Percentiles rank a stretch among this genome's conserved stretches.
These are phyloP conservation scores for Hericium alpestre DNA, from an alignment of 768 basidiomycete genomes.

Conservation along the genomic window DNA sequence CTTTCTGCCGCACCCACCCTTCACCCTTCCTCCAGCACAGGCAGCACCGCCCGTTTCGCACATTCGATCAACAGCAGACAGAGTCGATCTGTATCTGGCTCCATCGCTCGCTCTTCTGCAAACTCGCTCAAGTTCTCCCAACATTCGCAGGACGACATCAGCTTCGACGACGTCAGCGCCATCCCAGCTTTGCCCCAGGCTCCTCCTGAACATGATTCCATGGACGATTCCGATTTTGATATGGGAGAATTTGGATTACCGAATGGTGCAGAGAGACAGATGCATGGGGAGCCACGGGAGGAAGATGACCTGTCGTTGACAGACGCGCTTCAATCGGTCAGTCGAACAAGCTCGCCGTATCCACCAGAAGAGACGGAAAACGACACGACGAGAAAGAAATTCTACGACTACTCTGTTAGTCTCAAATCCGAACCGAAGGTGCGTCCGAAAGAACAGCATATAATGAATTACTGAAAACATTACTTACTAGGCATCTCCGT, in stretches of 20 bases:
- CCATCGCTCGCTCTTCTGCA: slow-evolving; percentile 10
- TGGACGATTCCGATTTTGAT: slow-evolving; percentile 3
- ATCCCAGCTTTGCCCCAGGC: slow-evolving; percentile 40
- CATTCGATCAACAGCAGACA: slow-evolving; percentile 41
- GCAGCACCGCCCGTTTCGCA: slow-evolving; percentile 39
- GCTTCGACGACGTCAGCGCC: slow-evolving; percentile 46
- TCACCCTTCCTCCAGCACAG: slow-evolving; percentile 40
- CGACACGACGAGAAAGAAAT: slow-evolving; percentile 38
- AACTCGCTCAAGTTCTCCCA: slow-evolving; percentile 3
- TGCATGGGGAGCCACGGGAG: slow-evolving; percentile 16
- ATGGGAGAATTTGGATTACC: slow-evolving; percentile 18
- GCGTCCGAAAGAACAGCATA: not conserved
- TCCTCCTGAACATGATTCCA: slow-evolving; percentile 19
- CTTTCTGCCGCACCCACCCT: slow-evolving; percentile 39
- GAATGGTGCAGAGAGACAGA: not conserved
- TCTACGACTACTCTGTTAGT: slow-evolving; percentile 47
- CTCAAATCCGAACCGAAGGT: slow-evolving; percentile 56
- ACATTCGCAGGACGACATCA: slow-evolving; percentile 14
- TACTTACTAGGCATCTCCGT: slow-evolving; percentile 41
- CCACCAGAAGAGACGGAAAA: slow-evolving; percentile 25
- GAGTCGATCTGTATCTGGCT: slow-evolving; percentile 24
- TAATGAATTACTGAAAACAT: not conserved
- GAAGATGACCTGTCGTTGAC: slow-evolving; percentile 36
- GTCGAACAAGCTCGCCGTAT: slow-evolving; percentile 39
- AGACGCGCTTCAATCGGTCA: slow-evolving; percentile 50